These are phyloP conservation scores for Astrephomene gubernaculifera DNA, from an alignment of 139 green algal genomes.

Conservation along the genomic window DNA sequence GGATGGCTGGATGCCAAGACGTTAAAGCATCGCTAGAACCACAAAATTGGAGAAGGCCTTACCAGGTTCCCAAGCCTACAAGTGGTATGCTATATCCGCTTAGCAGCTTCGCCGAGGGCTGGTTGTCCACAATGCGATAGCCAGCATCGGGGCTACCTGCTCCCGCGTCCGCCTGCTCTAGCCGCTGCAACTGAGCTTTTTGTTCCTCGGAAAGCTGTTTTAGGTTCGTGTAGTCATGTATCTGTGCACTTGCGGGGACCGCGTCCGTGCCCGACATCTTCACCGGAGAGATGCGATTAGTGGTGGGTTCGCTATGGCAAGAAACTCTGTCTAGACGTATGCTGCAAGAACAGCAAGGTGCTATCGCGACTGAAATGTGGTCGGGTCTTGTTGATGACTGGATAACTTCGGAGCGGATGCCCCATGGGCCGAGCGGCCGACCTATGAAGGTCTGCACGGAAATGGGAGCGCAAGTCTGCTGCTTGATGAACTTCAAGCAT, in stretches of 20 bases:
- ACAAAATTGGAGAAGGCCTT: background rate
- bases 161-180: background rate
- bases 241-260: background rate
- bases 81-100: constrained; percentile 68
- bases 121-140: constrained; percentile 28
- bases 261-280: background rate
- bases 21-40: background rate
- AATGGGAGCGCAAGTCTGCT: too few species aligned
- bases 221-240: constrained; percentile 40
- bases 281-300: too few species aligned
- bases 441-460: too few species aligned
- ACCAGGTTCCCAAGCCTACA: constrained; percentile 77
- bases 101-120: constrained; percentile 46
- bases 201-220: constrained; percentile 38
- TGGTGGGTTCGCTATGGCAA: too few species aligned
- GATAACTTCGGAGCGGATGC: too few species aligned
- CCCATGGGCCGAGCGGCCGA: too few species aligned
- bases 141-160: background rate
- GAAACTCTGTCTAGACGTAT: too few species aligned
- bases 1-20: background rate
- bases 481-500: too few species aligned
- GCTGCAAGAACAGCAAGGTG: too few species aligned
- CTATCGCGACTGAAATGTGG: too few species aligned
- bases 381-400: too few species aligned
- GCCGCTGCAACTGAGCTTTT: constrained; percentile 15